Percentiles rank a stretch among this genome's conserved stretches.
phyloP scores from a whole-genome alignment of 2,329 filamentous ascomycete genomes.

The Diaporthe destruens region DNA sequence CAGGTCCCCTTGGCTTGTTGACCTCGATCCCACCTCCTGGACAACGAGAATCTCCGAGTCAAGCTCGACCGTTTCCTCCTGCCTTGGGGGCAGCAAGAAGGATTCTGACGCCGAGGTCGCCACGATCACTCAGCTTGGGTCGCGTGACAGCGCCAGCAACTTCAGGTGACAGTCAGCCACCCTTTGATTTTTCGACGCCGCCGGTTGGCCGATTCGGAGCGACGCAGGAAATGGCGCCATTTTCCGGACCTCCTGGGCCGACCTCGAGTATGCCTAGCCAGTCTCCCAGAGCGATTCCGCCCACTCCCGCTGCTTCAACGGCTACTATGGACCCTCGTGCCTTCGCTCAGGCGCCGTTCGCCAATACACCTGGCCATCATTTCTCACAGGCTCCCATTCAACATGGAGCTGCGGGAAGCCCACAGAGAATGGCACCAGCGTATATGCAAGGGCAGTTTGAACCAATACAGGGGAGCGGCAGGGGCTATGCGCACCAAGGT shows the following conservation, averaged over 20 bases:
- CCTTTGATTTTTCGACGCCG: constrained; percentile 46
- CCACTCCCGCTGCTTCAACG: constrained; percentile 19
- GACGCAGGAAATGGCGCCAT: constrained; percentile 44
- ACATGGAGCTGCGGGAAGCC: constrained; percentile 33
- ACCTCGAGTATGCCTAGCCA: constrained; percentile 34
- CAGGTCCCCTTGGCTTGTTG: constrained; percentile 34
- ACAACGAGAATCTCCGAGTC: constrained; percentile 39
- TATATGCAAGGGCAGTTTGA: constrained; percentile 41
- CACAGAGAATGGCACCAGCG: constrained; percentile 36
- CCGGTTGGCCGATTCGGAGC: constrained; percentile 31
- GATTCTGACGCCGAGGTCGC: constrained; percentile 70
- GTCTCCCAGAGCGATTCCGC: constrained; percentile 33
- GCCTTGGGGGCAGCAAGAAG: constrained; percentile 55
- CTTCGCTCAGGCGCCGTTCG: constrained; percentile 43
- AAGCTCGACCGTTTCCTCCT: constrained; percentile 36
- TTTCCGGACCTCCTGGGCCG: constrained; percentile 44
- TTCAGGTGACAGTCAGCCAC: constrained; percentile 48
- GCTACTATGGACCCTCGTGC: constrained; percentile 42
- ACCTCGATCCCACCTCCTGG: constrained; percentile 40
- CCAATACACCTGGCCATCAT: constrained; percentile 31
- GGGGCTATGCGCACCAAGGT: constrained; percentile 33
- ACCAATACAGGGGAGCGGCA: constrained; percentile 31
- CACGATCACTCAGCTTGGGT: constrained; percentile 65
- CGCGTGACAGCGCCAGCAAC: constrained; percentile 49
- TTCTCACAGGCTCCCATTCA: constrained; percentile 27